Percentiles rank a stretch among this genome's conserved stretches.
Conservation (phyloP, 371 early-diverging fungal genomes). For the Blakeslea trispora region DNA sequence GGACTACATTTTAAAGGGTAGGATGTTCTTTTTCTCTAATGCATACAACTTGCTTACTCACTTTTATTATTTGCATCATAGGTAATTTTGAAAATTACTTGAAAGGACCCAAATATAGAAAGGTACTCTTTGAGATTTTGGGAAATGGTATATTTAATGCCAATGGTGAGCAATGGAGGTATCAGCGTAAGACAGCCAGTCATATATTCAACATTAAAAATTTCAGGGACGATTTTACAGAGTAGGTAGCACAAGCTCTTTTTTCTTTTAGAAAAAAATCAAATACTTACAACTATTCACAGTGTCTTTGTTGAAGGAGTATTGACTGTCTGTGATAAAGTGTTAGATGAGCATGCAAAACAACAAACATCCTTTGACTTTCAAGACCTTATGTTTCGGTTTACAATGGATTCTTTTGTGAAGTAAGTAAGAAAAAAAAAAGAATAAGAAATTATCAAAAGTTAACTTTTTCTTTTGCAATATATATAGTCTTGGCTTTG, state of each 20-base stretch:
- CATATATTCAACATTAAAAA: constrained; percentile 57
- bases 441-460: too few species aligned
- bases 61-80: too few species aligned
- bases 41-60: too few species aligned
- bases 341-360: too few species aligned
- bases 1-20: constrained; percentile 37
- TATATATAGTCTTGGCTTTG: constrained; percentile 42
- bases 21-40: neutral
- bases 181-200: constrained; percentile 43
- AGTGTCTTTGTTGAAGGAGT: constrained; percentile 16
- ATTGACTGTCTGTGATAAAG: too few species aligned
- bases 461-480: too few species aligned
- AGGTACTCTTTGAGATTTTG: constrained; percentile 25
- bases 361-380: too few species aligned
- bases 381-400: too few species aligned
- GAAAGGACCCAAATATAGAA: constrained; percentile 34
- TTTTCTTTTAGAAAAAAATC: neutral
- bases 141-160: constrained; percentile 45
- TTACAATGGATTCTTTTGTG: too few species aligned
- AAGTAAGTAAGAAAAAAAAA: too few species aligned
- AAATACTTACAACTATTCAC: too few species aligned
- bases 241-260: constrained; percentile 33
- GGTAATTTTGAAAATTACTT: constrained; percentile 37
- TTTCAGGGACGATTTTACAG: constrained; percentile 52
- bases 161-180: constrained; percentile 44